phyloP scores from a whole-genome alignment of 345 rosid genomes.

The Hevea brasiliensis region DNA sequence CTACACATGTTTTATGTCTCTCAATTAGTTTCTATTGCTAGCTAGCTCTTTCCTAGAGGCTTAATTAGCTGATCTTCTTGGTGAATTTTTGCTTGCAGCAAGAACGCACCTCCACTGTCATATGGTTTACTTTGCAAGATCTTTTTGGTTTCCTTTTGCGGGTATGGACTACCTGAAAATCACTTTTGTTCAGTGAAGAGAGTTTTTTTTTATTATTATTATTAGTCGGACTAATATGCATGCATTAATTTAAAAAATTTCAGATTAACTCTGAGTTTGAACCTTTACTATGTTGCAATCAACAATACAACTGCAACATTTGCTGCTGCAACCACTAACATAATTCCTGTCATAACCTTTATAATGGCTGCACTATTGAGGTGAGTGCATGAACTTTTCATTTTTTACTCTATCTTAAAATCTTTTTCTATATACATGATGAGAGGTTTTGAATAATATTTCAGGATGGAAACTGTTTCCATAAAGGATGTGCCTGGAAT shows the following conservation, averaged over 20 bases:
- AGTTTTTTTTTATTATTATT: no score
- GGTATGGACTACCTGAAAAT: conserved; percentile 34
- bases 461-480: conserved; percentile 47
- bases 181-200: not conserved
- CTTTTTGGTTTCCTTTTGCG: conserved; percentile 49
- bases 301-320: conserved; percentile 74
- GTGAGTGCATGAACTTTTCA: no score
- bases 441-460: not conserved
- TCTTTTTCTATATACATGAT: no score
- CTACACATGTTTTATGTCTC: not conserved
- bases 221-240: no score
- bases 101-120: conserved; percentile 45
- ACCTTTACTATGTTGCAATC: conserved; percentile 68
- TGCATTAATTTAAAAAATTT: not conserved
- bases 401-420: no score
- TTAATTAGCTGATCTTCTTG: not conserved
- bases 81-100: conserved; percentile 33
- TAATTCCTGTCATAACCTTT: conserved; percentile 76
- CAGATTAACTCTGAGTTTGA: conserved; percentile 71
- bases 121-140: conserved; percentile 43
- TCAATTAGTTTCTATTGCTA: no score
- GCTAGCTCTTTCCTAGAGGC: not conserved
- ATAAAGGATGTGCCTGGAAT: conserved; percentile 42
- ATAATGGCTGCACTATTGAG: conserved; percentile 57
- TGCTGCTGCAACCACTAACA: conserved; percentile 83